phyloP scores from a whole-genome alignment of 1,284 basidiomycete species.

The Marasmius fiardii region DNA sequence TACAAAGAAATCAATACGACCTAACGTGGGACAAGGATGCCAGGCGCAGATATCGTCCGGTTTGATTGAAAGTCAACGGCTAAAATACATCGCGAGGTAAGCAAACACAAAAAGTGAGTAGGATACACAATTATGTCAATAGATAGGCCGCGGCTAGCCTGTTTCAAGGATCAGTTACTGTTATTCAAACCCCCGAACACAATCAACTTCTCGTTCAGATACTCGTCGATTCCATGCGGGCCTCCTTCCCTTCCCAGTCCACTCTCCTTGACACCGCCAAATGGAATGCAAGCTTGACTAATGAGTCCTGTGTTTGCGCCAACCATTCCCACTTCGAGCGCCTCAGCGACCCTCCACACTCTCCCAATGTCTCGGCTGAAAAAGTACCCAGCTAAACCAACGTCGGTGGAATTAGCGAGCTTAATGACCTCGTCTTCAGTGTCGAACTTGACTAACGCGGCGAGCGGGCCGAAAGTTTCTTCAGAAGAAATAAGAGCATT shows the following conservation, averaged over 20 bases:
- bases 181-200: conserved; percentile 60
- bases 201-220: conserved; percentile 78
- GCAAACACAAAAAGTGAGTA: too few species aligned
- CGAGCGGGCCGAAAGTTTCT: conserved; percentile 89
- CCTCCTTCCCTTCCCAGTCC: conserved; percentile 79
- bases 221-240: conserved; percentile 79
- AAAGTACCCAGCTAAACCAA: conserved; percentile 93
- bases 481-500: conserved; percentile 65
- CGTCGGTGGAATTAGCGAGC: conserved; percentile 81
- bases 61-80: too few species aligned
- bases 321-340: conserved; percentile 95
- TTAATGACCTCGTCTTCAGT: conserved; percentile 91
- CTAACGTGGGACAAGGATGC: too few species aligned
- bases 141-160: too few species aligned
- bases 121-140: too few species aligned
- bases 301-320: conserved; percentile 84
- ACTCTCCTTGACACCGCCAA: conserved; percentile 91
- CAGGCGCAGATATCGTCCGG: too few species aligned
- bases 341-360: conserved; percentile 97
- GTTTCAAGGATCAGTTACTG: too few species aligned
- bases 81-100: too few species aligned
- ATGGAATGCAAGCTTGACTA: conserved; percentile 82
- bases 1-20: too few species aligned
- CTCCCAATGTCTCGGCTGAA: conserved; percentile 88
- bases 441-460: conserved; percentile 79